phyloP scores from a whole-genome alignment of 768 basidiomycete species.

The Lactifluus piperatus region DNA sequence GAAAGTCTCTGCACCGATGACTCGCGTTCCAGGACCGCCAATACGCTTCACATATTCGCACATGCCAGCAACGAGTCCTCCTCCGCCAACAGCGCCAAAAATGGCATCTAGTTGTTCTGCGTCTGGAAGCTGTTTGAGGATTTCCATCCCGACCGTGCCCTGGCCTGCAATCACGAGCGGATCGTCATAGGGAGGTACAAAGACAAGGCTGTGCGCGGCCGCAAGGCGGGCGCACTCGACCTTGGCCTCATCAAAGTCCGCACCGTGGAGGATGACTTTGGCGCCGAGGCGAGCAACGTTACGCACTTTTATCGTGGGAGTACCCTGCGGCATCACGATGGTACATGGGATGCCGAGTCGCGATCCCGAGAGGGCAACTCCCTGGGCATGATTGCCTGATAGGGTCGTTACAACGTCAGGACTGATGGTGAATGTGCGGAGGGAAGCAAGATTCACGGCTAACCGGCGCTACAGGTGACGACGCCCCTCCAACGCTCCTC shows the following conservation, averaged over 20 bases:
- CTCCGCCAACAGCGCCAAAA: constrained; percentile 90
- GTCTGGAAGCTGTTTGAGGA: constrained; percentile 78
- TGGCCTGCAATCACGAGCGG: constrained; percentile 96
- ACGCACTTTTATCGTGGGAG: constrained; percentile 91
- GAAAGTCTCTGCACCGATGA: constrained; percentile 87
- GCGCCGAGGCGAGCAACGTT: constrained; percentile 94
- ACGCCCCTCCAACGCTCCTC: constrained; percentile 98
- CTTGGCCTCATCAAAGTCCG: constrained; percentile 95
- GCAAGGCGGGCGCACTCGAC: constrained; percentile 86
- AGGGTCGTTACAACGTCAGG: constrained; percentile 4
- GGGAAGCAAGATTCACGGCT: constrained; percentile 27
- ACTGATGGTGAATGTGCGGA: not conserved
- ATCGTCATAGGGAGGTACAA: constrained; percentile 96
- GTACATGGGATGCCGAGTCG: constrained; percentile 87
- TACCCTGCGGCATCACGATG: constrained; percentile 97
- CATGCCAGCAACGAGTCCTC: constrained; percentile 87
- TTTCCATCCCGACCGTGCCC: constrained; percentile 91
- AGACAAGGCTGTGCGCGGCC: constrained; percentile 62
- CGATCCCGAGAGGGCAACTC: constrained; percentile 90
- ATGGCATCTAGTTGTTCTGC: constrained; percentile 74
- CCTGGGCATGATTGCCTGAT: constrained; percentile 96
- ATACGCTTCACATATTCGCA: constrained; percentile 89
- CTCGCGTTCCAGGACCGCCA: constrained; percentile 70
- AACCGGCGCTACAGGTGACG: constrained; percentile 95
- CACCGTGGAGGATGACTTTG: constrained; percentile 86